Evolutionary conservation across 352 stramenopile genomes (phyloP).

Genomic region (Globisporangium lucens): DNA sequence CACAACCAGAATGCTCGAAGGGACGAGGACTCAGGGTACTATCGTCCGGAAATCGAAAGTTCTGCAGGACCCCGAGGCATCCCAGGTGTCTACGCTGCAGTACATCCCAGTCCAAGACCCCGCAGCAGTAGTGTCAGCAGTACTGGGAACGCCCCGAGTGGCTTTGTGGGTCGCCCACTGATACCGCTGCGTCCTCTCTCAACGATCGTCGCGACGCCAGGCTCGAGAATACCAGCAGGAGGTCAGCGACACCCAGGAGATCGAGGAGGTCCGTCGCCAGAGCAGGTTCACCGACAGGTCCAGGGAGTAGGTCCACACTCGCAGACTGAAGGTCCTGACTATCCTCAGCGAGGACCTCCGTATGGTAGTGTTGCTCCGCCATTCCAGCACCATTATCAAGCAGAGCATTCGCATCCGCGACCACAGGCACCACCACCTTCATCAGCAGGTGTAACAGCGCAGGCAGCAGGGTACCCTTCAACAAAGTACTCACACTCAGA

Average conservation of each 20-base stretch:
- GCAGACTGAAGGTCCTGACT: neutral
- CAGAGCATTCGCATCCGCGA: neutral
- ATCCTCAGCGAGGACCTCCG: neutral
- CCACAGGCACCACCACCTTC: neutral
- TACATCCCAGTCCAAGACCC: neutral
- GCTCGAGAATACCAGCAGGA: constrained; percentile 3
- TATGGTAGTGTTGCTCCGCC: neutral
- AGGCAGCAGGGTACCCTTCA: neutral
- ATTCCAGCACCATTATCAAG: neutral
- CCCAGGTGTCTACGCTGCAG: neutral
- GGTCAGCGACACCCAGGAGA: neutral
- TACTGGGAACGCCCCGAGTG: neutral
- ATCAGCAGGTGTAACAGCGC: neutral
- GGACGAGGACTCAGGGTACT: neutral
- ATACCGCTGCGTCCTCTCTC: constrained; percentile 9
- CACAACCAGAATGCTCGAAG: neutral
- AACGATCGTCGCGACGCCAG: constrained; percentile 9
- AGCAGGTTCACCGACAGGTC: neutral
- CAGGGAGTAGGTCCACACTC: too few species aligned
- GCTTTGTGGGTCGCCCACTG: neutral
- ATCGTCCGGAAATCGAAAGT: neutral
- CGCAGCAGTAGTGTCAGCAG: neutral
- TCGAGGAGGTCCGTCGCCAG: neutral
- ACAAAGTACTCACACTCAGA: constrained; percentile 18
- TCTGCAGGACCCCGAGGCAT: neutral